Base-by-base conservation (phyloP, 2,329 filamentous ascomycete species). In the Ophiostoma piceae region DNA sequence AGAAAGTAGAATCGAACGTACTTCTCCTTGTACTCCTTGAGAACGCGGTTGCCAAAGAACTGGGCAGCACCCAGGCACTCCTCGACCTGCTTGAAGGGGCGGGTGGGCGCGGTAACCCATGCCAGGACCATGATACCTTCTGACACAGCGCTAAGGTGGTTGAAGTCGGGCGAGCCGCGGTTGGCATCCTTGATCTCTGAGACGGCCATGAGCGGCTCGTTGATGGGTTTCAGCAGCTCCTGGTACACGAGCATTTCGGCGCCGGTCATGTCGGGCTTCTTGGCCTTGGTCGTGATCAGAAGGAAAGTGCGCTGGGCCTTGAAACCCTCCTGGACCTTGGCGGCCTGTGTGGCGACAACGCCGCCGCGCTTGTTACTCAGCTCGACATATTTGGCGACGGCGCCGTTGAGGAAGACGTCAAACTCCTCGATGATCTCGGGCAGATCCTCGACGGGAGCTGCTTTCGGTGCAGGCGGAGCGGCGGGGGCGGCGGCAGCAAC, bases 21-120 rank as follows among this genome's bases (percentile, higher is more conserved):
- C 82, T 85, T 87, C 68, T 87, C 94, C 81, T 96, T 97, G 79
- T 91, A 89, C 75, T 96, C 91, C 81, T 93, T 96, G 74, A 98
- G 82, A 51, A 99, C 92, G 75, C 94, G 88, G 82, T 99, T 98
- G 43, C 95, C 95, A 76, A 92, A 97, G 82, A 96, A 96, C 78
- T 98, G 90, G 57, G 94, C 92, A 67, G 92, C 90, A 39, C 90
- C 89, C 26, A 96, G 84, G 71, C 90, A 90, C 74, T 97, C 94
- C 66, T 89, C 89, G 66, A 98, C 90, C 76, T 94, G 92, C 76
- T 95, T 94, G 73, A 87, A 89, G 1, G 95, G 95, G 77, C 92
- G 93, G 73, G 82, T 85, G 68, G 96, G 91, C 67, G 95, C 87
- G 0, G 90, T 91, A 71, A 98, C 91, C 95, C 95, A 99, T 43